Evolutionary conservation across 805 yeast genomes (phyloP).

Genomic region (Yarrowia sp.): DNA sequence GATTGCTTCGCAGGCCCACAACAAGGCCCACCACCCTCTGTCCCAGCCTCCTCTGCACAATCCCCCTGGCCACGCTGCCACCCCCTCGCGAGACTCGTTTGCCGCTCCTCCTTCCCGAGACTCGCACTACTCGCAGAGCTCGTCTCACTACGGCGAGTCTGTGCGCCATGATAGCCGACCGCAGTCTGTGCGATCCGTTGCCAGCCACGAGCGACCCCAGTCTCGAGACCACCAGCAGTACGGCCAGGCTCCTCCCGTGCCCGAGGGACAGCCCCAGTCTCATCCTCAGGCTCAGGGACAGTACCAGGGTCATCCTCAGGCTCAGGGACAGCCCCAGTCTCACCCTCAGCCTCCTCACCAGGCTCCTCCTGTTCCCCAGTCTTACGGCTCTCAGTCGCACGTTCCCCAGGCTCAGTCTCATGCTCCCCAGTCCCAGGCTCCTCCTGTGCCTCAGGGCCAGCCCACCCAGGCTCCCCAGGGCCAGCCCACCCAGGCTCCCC

Average conservation of each 20-base stretch:
- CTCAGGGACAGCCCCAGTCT: background rate
- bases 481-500: background rate
- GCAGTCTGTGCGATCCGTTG: background rate
- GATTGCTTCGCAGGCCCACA: background rate
- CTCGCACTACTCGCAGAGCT: constrained; percentile 18
- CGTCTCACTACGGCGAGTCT: constrained; percentile 8
- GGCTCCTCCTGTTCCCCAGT: background rate
- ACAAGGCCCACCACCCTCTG: constrained; percentile 2
- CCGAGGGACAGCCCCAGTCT: background rate
- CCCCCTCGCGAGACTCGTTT: background rate
- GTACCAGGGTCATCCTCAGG: background rate
- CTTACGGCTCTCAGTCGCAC: background rate
- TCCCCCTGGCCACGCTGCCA: background rate
- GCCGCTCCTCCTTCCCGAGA: background rate
- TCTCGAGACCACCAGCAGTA: background rate
- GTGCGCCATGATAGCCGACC: constrained; percentile 10
- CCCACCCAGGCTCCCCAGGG: background rate
- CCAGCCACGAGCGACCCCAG: constrained; percentile 5
- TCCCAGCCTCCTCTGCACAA: constrained; percentile 4
- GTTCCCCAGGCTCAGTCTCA: background rate
- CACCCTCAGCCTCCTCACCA: background rate
- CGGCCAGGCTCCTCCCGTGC: constrained; percentile 1
- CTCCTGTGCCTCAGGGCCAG: background rate
- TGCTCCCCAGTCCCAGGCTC: background rate
- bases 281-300: background rate